Evolutionary conservation across 352 stramenopile genomes (phyloP), one percentile per base, ranked within the genome.

Genomic region (Phytopythium chamaehyphon): DNA sequence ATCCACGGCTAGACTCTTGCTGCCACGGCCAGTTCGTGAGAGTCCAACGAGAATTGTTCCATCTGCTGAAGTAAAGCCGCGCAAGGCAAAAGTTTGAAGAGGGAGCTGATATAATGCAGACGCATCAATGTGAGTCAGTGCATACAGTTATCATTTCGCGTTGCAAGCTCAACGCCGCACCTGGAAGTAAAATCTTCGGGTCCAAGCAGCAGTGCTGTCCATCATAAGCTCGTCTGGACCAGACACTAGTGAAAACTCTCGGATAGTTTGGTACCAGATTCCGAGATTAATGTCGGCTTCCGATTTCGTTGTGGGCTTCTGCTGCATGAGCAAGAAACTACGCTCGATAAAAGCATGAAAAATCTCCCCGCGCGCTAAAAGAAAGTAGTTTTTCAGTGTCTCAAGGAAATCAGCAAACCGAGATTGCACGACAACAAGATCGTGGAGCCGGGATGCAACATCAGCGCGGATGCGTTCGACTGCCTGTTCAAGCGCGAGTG

Each of bases 331-430:
- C 4, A 66, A 53, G 37, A 69, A 74, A 53, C 63, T 87, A 2
- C 73, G 65, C 37, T 93, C 79, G 36, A 93, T 69, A 12, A 93
- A 73, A 31, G 77, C 69, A 53, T 90, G 77, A 42, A 89, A 90
- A 12, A 93, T 44, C 51, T 90, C 83, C 6, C 83, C 83, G 16
- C 77, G 71, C 2, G 74, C 65, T 3, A 90, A 39, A 22, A 93
- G 43, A 47, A 88, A 93, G 52, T 86, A 88, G 0, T 69, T 61
- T 49, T 90, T 89, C 15, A 93, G 54, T 7, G 67, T 55, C 23
- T 71, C 63, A 22, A 88, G 50, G 44, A 76, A 83, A 10, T 66
- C 57, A 2, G 84, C 68, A 55, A 93, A 93, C 11, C 82, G 52
- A 3, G 71, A 65, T 37, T 86, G 78, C 2, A 88, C 67, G 21